Base-by-base conservation (phyloP, 441 rosid genomes). In the Mallotus japonicus region DNA sequence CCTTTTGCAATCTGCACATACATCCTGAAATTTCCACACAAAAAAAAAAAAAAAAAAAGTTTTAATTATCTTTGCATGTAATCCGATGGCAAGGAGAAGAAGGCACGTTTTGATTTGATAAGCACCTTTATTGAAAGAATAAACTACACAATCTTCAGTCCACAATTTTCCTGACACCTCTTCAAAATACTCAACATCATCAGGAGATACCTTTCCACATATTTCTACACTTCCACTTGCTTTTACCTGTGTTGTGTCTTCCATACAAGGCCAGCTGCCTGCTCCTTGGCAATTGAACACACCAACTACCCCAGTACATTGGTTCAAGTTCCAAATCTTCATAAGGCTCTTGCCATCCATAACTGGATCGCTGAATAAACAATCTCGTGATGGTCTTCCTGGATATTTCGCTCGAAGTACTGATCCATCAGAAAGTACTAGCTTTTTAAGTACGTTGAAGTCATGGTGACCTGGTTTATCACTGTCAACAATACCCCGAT, bases 201-300 rank as follows among this genome's bases (percentile, higher is more conserved):
- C 49, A 20, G 86, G 86, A 58, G 82, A 87, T 40, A 80, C 81
- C 71, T 73, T 62, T 0, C 85, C 84, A 42, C 79, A 62, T 50
- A 82, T 69, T 76, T 77, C 78, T 1, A 28, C 32, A 28, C 32
- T 28, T 11, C 49, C 34, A 55, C 47, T 51, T n/a, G 68, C 64
- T 58, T 65, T 74, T 64, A 49, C 61, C 44, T 53, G 70, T 51
- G 51, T 65, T 24, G 69, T 49, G 47, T 65, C 59, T 71, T 81
- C 73, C 62, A 73, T 32, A 65, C 85, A 80, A 49, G 86, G 91
- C 89, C 89, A 83, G 63, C 73, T 84, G 58, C 91, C 90, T 9
- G 80, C 85, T 81, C 90, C 88, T 78, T 84, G 91, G 84, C 89
- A 86, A 71, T 86, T 87, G 82, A 87, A 84, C 59, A 82, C 78